Base-by-base conservation (phyloP, 2,329 filamentous ascomycete genomes). In the Phialophora verrucosa region DNA sequence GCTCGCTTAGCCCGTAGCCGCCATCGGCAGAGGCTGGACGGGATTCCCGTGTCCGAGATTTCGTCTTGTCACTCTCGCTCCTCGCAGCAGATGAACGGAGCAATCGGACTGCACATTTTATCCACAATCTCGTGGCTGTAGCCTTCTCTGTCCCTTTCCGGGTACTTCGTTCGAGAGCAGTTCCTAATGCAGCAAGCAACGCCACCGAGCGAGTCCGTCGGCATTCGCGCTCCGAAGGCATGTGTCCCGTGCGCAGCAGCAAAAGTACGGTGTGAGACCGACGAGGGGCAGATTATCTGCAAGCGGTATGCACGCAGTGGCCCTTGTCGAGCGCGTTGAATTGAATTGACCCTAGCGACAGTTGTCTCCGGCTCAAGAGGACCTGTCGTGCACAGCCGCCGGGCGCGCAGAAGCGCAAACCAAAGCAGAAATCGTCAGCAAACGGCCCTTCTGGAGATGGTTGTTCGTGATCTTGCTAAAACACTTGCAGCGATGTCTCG, bases 311-410 rank as follows among this genome's bases (percentile, higher is more conserved):
- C 35, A 62, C 5, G n/a, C 29, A 14, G 44, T 29, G 10, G 1
- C 17, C 25, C 25, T 12, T 25, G 4, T 31, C 50, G 17, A 44
- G 23, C 25, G n/a, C 23, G 5, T 25, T 12, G 29, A 23, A 11
- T 10, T 61, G 11, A 53, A 54, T 32, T 53, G 20, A 53, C 23
- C 5, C 17, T 25, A 5, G 27, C 23, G n/a, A 5, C 25, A 76
- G 75, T 63, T 77, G 75, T 55, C 71, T 64, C 20, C 72, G 75
- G 27, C 58, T 76, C 50, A 70, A 70, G 14, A 75, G 73, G 49
- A 59, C 72, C 56, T 76, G 75, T 49, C 67, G 61, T 20, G 65
- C 57, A 25, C 75, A 76, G 67, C 23, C 62, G 1, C 73, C 74
- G 0, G 74, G 73, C 4, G 62, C 73, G n/a, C 73, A 76, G 63